phyloP scores from a whole-genome alignment of 306 rosid genomes.

The Quercus gilva region DNA sequence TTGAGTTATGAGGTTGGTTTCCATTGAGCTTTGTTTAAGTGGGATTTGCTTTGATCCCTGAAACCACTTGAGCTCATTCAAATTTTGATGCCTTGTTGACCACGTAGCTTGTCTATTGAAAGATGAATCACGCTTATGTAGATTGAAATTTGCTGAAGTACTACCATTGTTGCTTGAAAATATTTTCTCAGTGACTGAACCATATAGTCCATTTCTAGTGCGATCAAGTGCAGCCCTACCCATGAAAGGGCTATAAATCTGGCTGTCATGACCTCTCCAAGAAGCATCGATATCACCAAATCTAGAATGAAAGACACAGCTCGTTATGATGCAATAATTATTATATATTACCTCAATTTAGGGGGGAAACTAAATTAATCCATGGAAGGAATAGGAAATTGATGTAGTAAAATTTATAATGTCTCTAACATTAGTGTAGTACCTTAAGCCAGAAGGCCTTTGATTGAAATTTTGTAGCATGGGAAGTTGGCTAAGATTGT shows the following conservation, averaged over 20 bases:
- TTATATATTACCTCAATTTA: no score
- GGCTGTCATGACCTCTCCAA: slow-evolving; percentile 14
- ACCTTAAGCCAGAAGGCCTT: slow-evolving; percentile 39
- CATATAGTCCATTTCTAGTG: slow-evolving; percentile 16
- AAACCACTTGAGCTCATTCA: neutral
- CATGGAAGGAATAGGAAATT: no score
- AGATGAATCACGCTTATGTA: neutral
- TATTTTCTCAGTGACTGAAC: slow-evolving; percentile 25
- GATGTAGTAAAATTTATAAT: no score
- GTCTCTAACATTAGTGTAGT: no score
- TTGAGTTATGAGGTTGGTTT: slow-evolving; percentile 4
- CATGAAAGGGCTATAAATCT: slow-evolving; percentile 11
- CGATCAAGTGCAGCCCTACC: neutral
- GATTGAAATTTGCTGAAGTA: neutral
- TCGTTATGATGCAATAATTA: neutral
- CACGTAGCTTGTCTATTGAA: neutral
- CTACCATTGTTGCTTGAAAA: slow-evolving; percentile 19
- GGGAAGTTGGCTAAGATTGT: slow-evolving; percentile 45
- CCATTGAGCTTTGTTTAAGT: neutral
- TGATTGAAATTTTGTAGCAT: slow-evolving; percentile 35
- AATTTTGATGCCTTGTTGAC: slow-evolving; percentile 18
- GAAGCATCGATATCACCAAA: slow-evolving; percentile 3
- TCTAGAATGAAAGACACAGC: slow-evolving; percentile 3
- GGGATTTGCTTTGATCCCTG: slow-evolving; percentile 15
- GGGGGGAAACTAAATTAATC: no score